phyloP scores from a whole-genome alignment of 495 filamentous ascomycete species.

The Talaromyces wortmannii region DNA sequence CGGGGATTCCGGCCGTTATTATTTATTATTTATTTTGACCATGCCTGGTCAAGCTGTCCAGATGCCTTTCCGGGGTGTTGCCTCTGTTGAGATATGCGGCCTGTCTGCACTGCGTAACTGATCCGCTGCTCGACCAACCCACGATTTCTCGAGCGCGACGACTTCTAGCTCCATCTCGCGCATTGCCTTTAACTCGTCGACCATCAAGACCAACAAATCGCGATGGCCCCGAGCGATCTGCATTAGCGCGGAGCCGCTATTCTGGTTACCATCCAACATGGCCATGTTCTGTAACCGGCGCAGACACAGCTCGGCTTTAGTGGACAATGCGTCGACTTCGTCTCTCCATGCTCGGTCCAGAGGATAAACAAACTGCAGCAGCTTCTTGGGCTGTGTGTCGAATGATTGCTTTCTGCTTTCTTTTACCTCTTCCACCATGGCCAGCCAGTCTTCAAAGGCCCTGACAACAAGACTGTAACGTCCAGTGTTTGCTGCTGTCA shows the following conservation, averaged over 20 bases:
- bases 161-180: slow-evolving; percentile 33
- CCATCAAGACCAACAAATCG: slow-evolving; percentile 29
- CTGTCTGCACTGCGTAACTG: slow-evolving; percentile 9
- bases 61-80: background rate
- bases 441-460: slow-evolving; percentile 40
- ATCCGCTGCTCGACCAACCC: slow-evolving; percentile 26
- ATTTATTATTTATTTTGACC: background rate
- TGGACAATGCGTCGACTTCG: slow-evolving; percentile 24
- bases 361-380: slow-evolving; percentile 28
- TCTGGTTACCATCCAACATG: slow-evolving; percentile 15
- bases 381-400: background rate
- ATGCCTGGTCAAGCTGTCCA: slow-evolving; percentile 1
- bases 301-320: slow-evolving; percentile 32
- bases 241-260: slow-evolving; percentile 22
- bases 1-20: too few relatives aligned
- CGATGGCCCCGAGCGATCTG: slow-evolving; percentile 20
- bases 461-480: slow-evolving; percentile 24
- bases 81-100: background rate
- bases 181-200: slow-evolving; percentile 36
- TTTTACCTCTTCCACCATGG: slow-evolving; percentile 22
- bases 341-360: slow-evolving; percentile 37
- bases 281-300: slow-evolving; percentile 30
- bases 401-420: slow-evolving; percentile 12
- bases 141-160: slow-evolving; percentile 27
- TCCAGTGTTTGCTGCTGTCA: slow-evolving; percentile 19